These are phyloP conservation scores for Trametes meyenii DNA, from an alignment of 768 basidiomycete genomes.

Conservation along the genomic window DNA sequence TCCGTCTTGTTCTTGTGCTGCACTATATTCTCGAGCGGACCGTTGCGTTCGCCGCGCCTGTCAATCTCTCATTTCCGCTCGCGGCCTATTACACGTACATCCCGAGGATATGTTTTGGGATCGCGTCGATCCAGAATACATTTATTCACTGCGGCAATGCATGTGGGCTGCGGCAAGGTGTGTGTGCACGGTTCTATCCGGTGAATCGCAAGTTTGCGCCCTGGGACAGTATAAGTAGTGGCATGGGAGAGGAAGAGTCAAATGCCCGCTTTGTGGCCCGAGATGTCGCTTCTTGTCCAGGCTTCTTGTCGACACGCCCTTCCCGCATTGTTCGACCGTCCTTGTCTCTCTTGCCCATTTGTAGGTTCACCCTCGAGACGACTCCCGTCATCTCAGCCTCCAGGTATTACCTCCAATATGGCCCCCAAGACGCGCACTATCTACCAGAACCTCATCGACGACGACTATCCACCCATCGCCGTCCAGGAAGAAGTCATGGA, in stretches of 20 bases:
- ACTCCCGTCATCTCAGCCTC: slow-evolving; percentile 24
- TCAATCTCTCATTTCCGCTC: no score
- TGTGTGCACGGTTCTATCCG: neutral
- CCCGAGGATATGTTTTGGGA: no score
- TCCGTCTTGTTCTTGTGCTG: no score
- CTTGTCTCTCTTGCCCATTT: slow-evolving; percentile 21
- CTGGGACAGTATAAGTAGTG: slow-evolving; percentile 4
- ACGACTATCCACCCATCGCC: slow-evolving; percentile 22
- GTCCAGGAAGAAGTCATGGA: slow-evolving; percentile 27
- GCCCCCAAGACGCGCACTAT: slow-evolving; percentile 10
- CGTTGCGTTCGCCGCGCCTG: no score
- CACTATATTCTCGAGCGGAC: no score
- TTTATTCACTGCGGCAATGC: neutral
- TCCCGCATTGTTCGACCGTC: slow-evolving; percentile 21
- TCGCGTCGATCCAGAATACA: neutral
- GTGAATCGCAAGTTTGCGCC: neutral
- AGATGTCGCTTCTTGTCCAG: slow-evolving; percentile 14
- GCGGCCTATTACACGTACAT: no score
- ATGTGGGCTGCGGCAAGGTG: slow-evolving; percentile 19
- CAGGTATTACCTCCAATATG: slow-evolving; percentile 22
- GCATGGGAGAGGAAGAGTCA: neutral
- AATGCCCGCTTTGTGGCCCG: slow-evolving; percentile 9
- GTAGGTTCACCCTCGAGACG: slow-evolving; percentile 30
- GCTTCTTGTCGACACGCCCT: slow-evolving; percentile 31
- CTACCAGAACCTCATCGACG: slow-evolving; percentile 35